These are phyloP conservation scores for Litsea cubeba DNA, from an alignment of 164 flowering plant genomes.

Conservation along the genomic window DNA sequence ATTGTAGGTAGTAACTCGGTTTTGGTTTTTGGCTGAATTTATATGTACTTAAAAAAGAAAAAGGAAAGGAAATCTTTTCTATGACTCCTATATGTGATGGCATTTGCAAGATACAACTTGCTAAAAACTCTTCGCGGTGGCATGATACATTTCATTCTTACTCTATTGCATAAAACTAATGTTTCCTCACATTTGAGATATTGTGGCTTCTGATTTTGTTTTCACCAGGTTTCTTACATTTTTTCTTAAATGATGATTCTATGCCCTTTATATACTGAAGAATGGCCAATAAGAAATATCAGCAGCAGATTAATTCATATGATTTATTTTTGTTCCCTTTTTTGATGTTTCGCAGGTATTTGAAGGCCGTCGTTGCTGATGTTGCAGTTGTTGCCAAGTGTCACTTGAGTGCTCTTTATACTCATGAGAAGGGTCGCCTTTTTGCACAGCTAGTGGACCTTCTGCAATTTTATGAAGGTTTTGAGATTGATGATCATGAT, in stretches of 20 bases:
- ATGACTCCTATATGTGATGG: too few relatives aligned
- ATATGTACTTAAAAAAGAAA: too few relatives aligned
- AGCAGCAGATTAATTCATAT: not conserved
- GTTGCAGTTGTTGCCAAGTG: slow-evolving; percentile 93
- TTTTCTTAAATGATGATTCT: not conserved
- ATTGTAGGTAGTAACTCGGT: too few relatives aligned
- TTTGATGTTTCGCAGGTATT: slow-evolving; percentile 40
- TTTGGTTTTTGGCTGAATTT: too few relatives aligned
- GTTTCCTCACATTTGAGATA: not conserved
- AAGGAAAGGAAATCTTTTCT: too few relatives aligned
- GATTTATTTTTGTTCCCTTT: not conserved
- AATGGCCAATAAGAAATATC: not conserved
- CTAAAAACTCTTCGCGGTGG: too few relatives aligned
- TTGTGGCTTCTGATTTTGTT: not conserved
- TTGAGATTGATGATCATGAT: slow-evolving; percentile 87
- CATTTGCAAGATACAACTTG: too few relatives aligned
- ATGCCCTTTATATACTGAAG: not conserved
- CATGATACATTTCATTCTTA: too few relatives aligned
- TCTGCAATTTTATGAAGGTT: slow-evolving; percentile 88
- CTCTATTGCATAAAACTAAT: too few relatives aligned
- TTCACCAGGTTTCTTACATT: not conserved
- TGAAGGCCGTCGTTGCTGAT: slow-evolving; percentile 88
- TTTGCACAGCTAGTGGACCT: slow-evolving; percentile 93
- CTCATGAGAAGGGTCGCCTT: slow-evolving; percentile 81
- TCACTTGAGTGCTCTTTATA: slow-evolving; percentile 83